Evolutionary conservation across 352 stramenopile species (phyloP).

Genomic region (Globisporangium canariense): DNA sequence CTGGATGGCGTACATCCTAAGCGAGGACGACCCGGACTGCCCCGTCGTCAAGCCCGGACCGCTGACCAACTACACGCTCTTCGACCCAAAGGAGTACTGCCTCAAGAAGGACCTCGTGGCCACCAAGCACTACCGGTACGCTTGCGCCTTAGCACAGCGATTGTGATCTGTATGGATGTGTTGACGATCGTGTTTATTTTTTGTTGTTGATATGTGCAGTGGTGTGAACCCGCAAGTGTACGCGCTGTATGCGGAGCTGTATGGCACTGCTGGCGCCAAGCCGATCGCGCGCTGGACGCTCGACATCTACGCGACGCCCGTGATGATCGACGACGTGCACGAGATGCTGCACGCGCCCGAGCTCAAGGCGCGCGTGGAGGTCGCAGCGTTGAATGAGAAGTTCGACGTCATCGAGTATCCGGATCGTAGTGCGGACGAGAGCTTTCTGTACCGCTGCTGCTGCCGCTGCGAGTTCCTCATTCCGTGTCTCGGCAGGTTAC

Average conservation of each 20-base stretch:
- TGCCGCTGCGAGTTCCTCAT: constrained; percentile 78
- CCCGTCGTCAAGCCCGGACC: constrained; percentile 47
- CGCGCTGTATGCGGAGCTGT: constrained; percentile 70
- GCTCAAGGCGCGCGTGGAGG: constrained; percentile 60
- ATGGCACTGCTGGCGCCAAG: constrained; percentile 59
- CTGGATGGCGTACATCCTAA: constrained; percentile 79
- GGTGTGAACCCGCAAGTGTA: constrained; percentile 81
- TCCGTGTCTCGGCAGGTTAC: constrained; percentile 57
- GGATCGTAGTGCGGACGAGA: constrained; percentile 31
- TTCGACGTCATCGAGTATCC: constrained; percentile 33
- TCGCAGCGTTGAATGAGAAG: constrained; percentile 58
- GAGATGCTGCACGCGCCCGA: constrained; percentile 68
- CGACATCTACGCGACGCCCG: constrained; percentile 74
- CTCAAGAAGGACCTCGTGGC: constrained; percentile 51
- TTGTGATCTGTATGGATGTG: too few species aligned
- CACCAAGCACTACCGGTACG: constrained; percentile 69
- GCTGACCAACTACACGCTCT: constrained; percentile 71
- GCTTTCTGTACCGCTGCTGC: constrained; percentile 59
- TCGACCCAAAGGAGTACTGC: constrained; percentile 66
- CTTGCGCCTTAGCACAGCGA: not conserved
- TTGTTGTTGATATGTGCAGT: constrained; percentile 9
- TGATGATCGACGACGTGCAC: constrained; percentile 71
- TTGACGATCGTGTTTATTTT: not conserved
- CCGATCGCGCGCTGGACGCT: constrained; percentile 72
- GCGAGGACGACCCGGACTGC: constrained; percentile 53